Percentiles rank a stretch among this genome's conserved stretches.
Evolutionary conservation across 2,329 filamentous ascomycete genomes (phyloP).

Genomic region (Pseudohalonectria lignicola): DNA sequence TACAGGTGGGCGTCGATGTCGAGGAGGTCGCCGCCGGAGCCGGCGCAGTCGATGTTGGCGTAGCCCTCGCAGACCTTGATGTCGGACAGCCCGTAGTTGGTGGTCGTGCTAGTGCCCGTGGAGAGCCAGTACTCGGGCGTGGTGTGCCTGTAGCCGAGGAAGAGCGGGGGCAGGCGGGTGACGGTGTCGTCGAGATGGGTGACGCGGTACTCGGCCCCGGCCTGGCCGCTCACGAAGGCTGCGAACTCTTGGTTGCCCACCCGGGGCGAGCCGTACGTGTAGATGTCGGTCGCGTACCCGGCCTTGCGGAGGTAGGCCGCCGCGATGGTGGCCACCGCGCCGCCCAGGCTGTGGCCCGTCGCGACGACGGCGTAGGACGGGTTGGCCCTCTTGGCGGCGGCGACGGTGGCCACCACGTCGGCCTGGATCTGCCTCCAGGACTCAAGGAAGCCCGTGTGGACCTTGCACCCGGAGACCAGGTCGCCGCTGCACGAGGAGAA

Average conservation of each 20-base stretch:
- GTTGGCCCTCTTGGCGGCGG: conserved; percentile 28
- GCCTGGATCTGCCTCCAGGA: conserved; percentile 43
- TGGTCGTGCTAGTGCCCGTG: conserved; percentile 18
- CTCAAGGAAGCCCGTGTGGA: conserved; percentile 47
- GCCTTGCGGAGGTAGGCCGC: conserved; percentile 40
- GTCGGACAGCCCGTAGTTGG: conserved; percentile 24
- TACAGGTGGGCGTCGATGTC: conserved; percentile 31
- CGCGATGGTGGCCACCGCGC: conserved; percentile 49
- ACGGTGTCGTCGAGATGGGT: conserved; percentile 60
- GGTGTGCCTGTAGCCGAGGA: conserved; percentile 54
- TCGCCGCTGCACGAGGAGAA: conserved; percentile 19
- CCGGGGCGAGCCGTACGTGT: conserved; percentile 57
- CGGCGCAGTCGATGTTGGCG: conserved; percentile 38
- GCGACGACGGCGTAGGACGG: conserved; percentile 42
- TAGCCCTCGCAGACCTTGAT: conserved; percentile 37
- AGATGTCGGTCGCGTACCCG: conserved; percentile 41
- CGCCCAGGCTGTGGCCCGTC: conserved; percentile 63
- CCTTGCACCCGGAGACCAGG: conserved; percentile 32
- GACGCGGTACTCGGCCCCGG: conserved; percentile 46
- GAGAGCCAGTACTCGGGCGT: conserved; percentile 58
- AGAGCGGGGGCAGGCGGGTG: conserved; percentile 51
- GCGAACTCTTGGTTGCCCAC: conserved; percentile 47
- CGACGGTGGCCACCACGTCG: conserved; percentile 29
- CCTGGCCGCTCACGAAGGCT: conserved; percentile 39
- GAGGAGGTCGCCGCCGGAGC: conserved; percentile 27